Conservation (phyloP, 345 rosid species). For the Citrus sinensis region DNA sequence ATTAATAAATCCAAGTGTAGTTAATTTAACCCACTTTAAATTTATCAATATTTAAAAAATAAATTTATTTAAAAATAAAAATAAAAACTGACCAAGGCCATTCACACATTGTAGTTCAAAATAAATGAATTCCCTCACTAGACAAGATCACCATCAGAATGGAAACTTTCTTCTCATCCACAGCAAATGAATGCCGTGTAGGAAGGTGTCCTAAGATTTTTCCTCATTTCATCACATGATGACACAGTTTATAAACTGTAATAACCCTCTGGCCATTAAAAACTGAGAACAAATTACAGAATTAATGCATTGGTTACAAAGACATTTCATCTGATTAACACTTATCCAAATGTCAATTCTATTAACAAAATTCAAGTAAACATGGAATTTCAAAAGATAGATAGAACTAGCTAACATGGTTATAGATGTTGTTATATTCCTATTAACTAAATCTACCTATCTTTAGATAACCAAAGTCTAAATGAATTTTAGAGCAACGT, state of each 20-base stretch:
- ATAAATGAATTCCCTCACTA: not conserved
- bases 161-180: constrained; percentile 61
- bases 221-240: constrained; percentile 48
- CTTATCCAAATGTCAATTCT: too few species aligned
- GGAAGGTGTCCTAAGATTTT: constrained; percentile 73
- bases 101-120: too few species aligned
- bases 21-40: too few species aligned
- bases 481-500: too few species aligned
- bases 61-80: too few species aligned
- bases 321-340: too few species aligned
- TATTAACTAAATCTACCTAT: constrained; percentile 13
- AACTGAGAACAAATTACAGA: not conserved
- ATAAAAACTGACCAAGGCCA: too few species aligned
- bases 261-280: not conserved
- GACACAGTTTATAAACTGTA: not conserved
- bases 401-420: not conserved
- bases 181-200: constrained; percentile 37
- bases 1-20: too few species aligned
- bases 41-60: too few species aligned
- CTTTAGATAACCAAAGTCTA: not conserved
- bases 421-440: not conserved
- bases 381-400: not conserved
- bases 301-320: too few species aligned
- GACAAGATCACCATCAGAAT: constrained; percentile 38
- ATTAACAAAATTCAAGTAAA: not conserved